Percentiles rank a stretch among this genome's conserved stretches.
Evolutionary conservation across 2,329 filamentous ascomycete genomes (phyloP).

Genomic region (Huntiella abstrusa): DNA sequence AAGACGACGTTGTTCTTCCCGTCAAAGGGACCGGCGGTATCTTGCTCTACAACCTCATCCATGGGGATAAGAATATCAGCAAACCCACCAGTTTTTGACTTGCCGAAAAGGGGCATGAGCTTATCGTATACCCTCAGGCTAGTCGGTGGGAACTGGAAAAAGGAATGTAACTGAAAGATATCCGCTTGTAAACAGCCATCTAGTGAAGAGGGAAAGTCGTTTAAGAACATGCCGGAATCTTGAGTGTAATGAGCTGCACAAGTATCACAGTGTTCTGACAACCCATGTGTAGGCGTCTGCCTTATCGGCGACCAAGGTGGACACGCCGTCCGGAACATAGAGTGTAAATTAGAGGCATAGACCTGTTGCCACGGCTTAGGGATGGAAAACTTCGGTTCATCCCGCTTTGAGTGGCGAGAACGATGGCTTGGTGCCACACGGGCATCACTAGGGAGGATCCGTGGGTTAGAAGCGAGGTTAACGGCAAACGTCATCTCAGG

Average conservation of each 20-base stretch:
- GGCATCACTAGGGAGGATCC: conserved; percentile 30
- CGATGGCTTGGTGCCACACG: too few species aligned
- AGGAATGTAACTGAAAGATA: conserved; percentile 48
- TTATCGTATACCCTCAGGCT: conserved; percentile 41
- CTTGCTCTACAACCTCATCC: conserved; percentile 13
- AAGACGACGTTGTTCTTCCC: conserved; percentile 47
- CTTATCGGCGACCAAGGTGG: conserved; percentile 35
- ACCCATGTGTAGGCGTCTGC: conserved; percentile 1
- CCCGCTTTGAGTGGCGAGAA: not conserved
- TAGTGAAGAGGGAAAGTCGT: conserved; percentile 44
- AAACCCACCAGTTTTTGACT: conserved; percentile 53
- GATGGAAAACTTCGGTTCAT: not conserved
- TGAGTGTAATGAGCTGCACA: conserved; percentile 29
- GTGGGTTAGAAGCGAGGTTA: conserved; percentile 59
- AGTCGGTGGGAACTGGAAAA: conserved; percentile 44
- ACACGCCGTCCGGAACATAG: conserved; percentile 34
- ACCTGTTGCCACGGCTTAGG: conserved; percentile 5
- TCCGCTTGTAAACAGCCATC: conserved; percentile 64
- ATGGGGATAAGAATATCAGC: conserved; percentile 59
- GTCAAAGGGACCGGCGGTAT: conserved; percentile 28
- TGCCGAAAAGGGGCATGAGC: conserved; percentile 57
- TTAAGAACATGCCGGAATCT: conserved; percentile 40
- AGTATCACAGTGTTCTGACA: conserved; percentile 4
- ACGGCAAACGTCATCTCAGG: conserved; percentile 74
- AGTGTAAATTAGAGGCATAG: conserved; percentile 18